Conservation (phyloP, 305 asterid species). For the Euphrasia arctica region DNA sequence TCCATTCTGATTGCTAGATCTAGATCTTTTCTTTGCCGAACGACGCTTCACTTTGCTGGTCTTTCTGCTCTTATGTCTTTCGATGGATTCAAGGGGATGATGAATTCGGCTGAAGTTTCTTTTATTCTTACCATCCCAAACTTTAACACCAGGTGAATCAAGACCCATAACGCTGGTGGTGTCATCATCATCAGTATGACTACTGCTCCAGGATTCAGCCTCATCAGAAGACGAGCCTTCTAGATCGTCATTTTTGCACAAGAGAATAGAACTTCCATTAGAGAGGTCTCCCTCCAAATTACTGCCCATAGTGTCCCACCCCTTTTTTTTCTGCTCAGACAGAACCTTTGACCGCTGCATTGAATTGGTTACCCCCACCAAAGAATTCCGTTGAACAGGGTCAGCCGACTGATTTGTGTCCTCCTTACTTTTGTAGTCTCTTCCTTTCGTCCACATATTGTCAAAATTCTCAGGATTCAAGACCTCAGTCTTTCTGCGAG, state of each 20-base stretch:
- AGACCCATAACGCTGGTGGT: slow-evolving; percentile 65
- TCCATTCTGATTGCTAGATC: slow-evolving; percentile 49
- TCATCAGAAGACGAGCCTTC: slow-evolving; percentile 44
- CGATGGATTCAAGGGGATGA: slow-evolving; percentile 89
- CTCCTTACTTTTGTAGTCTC: slow-evolving; percentile 66
- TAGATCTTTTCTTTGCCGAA: slow-evolving; percentile 64
- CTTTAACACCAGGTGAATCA: slow-evolving; percentile 82
- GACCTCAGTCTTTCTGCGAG: slow-evolving; percentile 76
- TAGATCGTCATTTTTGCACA: slow-evolving; percentile 42
- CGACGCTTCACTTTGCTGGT: slow-evolving; percentile 41
- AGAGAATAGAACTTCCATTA: slow-evolving; percentile 11
- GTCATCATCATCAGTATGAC: slow-evolving; percentile 83
- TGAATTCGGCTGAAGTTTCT: slow-evolving; percentile 73
- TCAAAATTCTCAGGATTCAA: slow-evolving; percentile 94
- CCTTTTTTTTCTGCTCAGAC: slow-evolving; percentile 38
- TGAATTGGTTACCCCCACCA: slow-evolving; percentile 43
- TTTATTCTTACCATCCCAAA: slow-evolving; percentile 88
- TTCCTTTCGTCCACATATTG: slow-evolving; percentile 96
- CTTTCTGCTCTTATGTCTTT: slow-evolving; percentile 52
- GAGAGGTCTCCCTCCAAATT: slow-evolving; percentile 22
- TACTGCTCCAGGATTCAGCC: slow-evolving; percentile 64
- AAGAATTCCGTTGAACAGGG: slow-evolving; percentile 40
- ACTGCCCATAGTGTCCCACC: slow-evolving; percentile 24
- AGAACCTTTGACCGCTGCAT: slow-evolving; percentile 39
- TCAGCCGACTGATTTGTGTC: slow-evolving; percentile 35